Base-by-base conservation (phyloP, 2,329 filamentous ascomycete genomes). In the Dothideomycetidae sp. region DNA sequence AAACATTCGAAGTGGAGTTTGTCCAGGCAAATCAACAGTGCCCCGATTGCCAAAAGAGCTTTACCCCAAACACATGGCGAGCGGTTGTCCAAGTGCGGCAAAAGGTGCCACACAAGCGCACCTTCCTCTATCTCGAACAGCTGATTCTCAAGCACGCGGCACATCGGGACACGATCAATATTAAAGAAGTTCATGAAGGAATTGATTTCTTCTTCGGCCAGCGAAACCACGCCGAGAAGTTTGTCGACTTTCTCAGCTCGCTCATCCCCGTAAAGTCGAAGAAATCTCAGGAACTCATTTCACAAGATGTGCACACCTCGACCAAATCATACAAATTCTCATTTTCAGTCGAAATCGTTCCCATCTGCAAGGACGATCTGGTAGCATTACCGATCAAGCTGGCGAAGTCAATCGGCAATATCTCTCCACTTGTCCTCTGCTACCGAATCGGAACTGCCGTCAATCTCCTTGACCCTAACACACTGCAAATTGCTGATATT, bases 281-380 rank as follows among this genome's bases (percentile, higher is more conserved):
- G 63, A 82, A 86, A 50, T 81, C 78, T n/a, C 79, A 92, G 53
- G 82, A 94, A 57, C 71, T 96, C 32, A 96, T 98, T 49, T 93
- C 85, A 3, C 77, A 84, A 64, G 88, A 98, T 58, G 73, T 79
- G 10, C 90, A 98, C 61, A 94, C 86, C 1, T 81, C 80, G 11
- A 81, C 78, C 42, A 90, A 83, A 60, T 85, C 79, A 21, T 96
- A 88, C 71, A 98, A 98, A 58, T 94, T 94, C 62, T 79, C 81
- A 31, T 96, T 76, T 60, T 92, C 85, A 0, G 75, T 80, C 37
- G 83, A 94, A 55, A 61, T 98, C 33, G 78, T 96, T 16, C 90
- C 90, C 1, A 85, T 98, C 34, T 96, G 90, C 68, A 93, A 94
- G 60, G 90, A 98, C 50, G 90, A 98, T 54, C 67, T 98, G 17